Conservation (phyloP, 208 protist species). For the Leishmania arabica region DNA sequence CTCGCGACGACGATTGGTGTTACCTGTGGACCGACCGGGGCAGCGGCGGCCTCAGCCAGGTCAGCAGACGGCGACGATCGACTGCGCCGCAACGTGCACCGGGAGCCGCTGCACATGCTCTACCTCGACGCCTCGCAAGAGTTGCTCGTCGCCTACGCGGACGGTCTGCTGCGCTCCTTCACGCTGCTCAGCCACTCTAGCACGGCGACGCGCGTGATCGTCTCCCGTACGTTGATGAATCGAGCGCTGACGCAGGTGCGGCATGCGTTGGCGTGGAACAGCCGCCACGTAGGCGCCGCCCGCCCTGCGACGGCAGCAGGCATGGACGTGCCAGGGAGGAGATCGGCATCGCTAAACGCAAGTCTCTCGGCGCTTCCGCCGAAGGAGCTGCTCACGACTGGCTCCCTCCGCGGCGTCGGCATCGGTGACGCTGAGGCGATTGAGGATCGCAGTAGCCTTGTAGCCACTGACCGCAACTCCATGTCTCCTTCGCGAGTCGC, state of each 20-base stretch:
- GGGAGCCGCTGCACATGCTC: conserved; percentile 58
- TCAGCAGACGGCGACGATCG: conserved; percentile 3
- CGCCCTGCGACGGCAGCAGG: background rate
- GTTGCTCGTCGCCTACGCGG: conserved; percentile 70
- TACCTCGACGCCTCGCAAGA: conserved; percentile 63
- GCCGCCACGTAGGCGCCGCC: background rate
- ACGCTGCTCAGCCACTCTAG: conserved; percentile 54
- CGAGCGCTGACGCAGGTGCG: conserved; percentile 24
- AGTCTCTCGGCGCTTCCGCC: background rate
- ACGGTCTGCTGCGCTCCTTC: conserved; percentile 75
- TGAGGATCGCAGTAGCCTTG: background rate
- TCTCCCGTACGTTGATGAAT: conserved; percentile 69
- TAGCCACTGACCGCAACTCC: background rate
- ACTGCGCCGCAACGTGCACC: conserved; percentile 38
- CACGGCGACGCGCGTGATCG: conserved; percentile 59
- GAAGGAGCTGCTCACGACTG: background rate
- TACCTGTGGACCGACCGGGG: background rate
- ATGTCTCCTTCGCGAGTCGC: background rate
- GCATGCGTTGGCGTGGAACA: conserved; percentile 1
- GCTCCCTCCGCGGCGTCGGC: background rate
- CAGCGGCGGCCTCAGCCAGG: background rate
- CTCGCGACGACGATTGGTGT: conserved; percentile 23
- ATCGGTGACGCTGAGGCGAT: background rate
- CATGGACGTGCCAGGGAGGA: background rate
- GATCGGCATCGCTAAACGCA: background rate